Percentiles rank a stretch among this genome's conserved stretches.
Evolutionary conservation across 352 stramenopile species (phyloP).

Genomic region (Globisporangium okanoganense): DNA sequence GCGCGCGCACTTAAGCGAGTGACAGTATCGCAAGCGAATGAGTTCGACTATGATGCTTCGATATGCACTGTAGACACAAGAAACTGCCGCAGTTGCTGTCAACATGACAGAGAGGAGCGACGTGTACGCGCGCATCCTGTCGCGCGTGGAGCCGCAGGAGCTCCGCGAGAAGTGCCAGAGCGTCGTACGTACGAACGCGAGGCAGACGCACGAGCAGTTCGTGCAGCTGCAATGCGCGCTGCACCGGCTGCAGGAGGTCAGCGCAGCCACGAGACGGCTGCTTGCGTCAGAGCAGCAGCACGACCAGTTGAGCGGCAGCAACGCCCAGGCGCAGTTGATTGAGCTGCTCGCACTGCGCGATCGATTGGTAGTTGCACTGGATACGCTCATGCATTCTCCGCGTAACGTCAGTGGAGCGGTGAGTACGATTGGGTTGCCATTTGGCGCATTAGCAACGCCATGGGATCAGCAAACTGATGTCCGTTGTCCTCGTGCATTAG

Average conservation of each 20-base stretch:
- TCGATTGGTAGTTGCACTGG: neutral
- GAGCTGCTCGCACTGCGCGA: neutral
- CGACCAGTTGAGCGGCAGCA: neutral
- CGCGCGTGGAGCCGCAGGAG: constrained; percentile 20
- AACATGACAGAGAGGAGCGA: constrained; percentile 1
- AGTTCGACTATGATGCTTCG: no score
- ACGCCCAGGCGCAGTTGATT: neutral
- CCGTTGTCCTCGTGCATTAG: neutral
- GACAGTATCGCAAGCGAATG: neutral
- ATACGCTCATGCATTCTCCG: neutral
- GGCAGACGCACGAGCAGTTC: constrained; percentile 6
- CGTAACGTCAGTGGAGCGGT: neutral
- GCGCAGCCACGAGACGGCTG: constrained; percentile 21
- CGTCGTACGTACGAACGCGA: constrained; percentile 18
- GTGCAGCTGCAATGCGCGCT: constrained; percentile 15
- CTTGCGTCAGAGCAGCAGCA: constrained; percentile 7
- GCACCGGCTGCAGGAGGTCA: constrained; percentile 21
- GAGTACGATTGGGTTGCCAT: neutral
- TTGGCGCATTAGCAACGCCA: neutral
- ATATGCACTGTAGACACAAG: no score
- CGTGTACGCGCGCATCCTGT: constrained; percentile 33
- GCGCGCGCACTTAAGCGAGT: neutral
- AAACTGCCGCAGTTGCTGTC: neutral
- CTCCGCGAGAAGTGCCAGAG: constrained; percentile 17
- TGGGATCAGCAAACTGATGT: neutral